Evolutionary conservation across 2,329 filamentous ascomycete species (phyloP).

Genomic region (Neonectria sp.): DNA sequence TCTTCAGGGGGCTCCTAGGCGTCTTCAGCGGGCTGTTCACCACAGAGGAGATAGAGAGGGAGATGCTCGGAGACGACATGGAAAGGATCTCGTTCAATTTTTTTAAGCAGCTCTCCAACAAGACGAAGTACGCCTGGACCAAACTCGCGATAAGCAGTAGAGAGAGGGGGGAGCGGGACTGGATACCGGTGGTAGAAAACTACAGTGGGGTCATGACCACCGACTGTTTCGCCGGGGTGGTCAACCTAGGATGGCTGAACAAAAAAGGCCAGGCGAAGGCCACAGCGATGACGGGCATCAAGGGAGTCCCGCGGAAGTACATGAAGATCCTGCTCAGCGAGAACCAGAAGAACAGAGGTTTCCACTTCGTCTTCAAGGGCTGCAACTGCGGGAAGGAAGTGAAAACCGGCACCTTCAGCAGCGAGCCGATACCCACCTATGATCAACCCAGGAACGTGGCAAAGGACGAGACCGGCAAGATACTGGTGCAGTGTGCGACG

Average conservation of each 20-base stretch:
- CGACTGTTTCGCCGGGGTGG: slow-evolving; percentile 19
- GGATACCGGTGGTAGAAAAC: slow-evolving; percentile 22
- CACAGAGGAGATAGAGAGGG: slow-evolving; percentile 6
- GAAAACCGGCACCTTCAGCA: slow-evolving; percentile 21
- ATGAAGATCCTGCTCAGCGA: slow-evolving; percentile 24
- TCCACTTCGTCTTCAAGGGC: slow-evolving; percentile 29
- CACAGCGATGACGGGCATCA: slow-evolving; percentile 8
- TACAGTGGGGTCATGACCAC: slow-evolving; percentile 6
- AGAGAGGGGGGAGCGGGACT: slow-evolving; percentile 15
- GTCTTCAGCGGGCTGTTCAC: slow-evolving; percentile 25
- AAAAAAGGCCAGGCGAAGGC: not conserved
- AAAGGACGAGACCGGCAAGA: slow-evolving; percentile 22
- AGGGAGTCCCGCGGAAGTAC: slow-evolving; percentile 12
- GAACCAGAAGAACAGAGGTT: slow-evolving; percentile 10
- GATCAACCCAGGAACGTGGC: slow-evolving; percentile 14
- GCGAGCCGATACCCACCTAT: slow-evolving; percentile 23
- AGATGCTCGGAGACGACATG: slow-evolving; percentile 10
- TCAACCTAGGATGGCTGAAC: slow-evolving; percentile 11
- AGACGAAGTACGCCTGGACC: slow-evolving; percentile 21
- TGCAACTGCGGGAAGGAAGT: slow-evolving; percentile 33
- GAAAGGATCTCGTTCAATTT: slow-evolving; percentile 19
- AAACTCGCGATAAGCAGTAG: slow-evolving; percentile 16
- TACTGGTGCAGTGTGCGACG: slow-evolving; percentile 24
- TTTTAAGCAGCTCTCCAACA: slow-evolving; percentile 16
- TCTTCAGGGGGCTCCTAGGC: slow-evolving; percentile 24